Conservation (phyloP, 352 stramenopile genomes). For the Globisporangium yorkense region DNA sequence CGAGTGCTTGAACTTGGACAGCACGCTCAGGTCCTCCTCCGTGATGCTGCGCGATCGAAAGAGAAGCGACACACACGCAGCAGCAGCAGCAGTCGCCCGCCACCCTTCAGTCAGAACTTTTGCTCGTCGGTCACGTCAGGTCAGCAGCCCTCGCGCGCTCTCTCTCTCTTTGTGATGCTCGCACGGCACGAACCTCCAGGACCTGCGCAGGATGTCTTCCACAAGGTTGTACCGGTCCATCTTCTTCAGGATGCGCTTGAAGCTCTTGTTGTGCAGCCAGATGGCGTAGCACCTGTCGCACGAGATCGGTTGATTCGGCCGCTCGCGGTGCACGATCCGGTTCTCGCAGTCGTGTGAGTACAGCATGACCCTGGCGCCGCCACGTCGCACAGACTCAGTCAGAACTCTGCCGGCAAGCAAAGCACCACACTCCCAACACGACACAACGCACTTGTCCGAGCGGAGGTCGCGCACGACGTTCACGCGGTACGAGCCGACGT, state of each 20-base stretch:
- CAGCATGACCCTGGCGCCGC: conserved; percentile 39
- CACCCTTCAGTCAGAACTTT: not conserved
- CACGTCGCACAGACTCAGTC: not conserved
- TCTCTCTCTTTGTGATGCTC: too few relatives aligned
- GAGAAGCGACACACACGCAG: conserved; percentile 2
- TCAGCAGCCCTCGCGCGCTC: too few relatives aligned
- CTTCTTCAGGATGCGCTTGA: conserved; percentile 63
- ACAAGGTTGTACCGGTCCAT: conserved; percentile 60
- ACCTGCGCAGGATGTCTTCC: conserved; percentile 49
- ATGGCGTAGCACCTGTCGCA: conserved; percentile 50
- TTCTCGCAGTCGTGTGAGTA: conserved; percentile 73
- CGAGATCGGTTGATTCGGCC: conserved; percentile 34
- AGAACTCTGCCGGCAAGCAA: too few relatives aligned
- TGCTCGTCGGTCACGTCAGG: not conserved
- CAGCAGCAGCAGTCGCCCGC: not conserved
- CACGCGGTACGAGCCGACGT: conserved; percentile 51
- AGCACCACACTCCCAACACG: not conserved
- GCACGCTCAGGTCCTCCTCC: conserved; percentile 29
- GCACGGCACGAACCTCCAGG: conserved; percentile 37
- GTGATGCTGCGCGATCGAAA: conserved; percentile 15
- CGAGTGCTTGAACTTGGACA: conserved; percentile 62
- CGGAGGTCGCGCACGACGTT: conserved; percentile 62
- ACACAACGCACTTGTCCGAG: conserved; percentile 45
- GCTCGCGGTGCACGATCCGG: conserved; percentile 37
- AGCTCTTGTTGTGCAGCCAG: conserved; percentile 61